Evolutionary conservation across 2,329 filamentous ascomycete species (phyloP), one percentile per base, ranked within the genome.

Genomic region (Alternaria triticimaculans): DNA sequence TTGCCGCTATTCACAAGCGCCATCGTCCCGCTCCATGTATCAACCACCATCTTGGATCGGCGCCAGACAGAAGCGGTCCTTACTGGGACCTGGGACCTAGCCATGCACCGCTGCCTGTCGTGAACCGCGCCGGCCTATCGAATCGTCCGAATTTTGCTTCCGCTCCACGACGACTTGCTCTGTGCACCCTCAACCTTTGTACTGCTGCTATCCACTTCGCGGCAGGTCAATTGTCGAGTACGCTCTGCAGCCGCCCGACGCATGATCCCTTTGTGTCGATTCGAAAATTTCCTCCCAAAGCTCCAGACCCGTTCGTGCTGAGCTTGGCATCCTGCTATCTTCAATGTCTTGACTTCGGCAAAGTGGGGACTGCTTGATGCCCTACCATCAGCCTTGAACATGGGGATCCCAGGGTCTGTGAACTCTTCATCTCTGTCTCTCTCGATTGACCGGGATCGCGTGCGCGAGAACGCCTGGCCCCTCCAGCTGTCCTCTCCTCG

Each of bases 31-130:
- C 66, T 66, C 65, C 64, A 58, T 58, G 56, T 64, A 65, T 66
- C 66, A 60, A 69, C 72, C 71, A 70, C 75, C 71, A 63, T 55
- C 63, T 66, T 70, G 70, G 66, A 71, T 74, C 72, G 74, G 69
- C 74, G 71, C 72, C 73, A 77, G 62, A 71, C 59, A 69, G 45
- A 65, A 72, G 66, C 67, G 68, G 70, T 67, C 70, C 60, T 70
- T 53, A 50, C 61, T 60, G 57, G 61, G 60, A 64, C 68, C 66
- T 68, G 66, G 59, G 61, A 62, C 66, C 70, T 66, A 68, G 66
- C 67, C 30, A 70, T 70, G 69, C 71, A 72, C 71, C 65, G 60
- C 63, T 60, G 53, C 57, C 59, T 67, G 68, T 68, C 53, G 67
- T 67, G 69, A 56, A 67, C 66, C 55, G 46, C 66, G 55, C 62